Conservation (phyloP, 2,329 filamentous ascomycete genomes). For the Xylariaceae sp. region DNA sequence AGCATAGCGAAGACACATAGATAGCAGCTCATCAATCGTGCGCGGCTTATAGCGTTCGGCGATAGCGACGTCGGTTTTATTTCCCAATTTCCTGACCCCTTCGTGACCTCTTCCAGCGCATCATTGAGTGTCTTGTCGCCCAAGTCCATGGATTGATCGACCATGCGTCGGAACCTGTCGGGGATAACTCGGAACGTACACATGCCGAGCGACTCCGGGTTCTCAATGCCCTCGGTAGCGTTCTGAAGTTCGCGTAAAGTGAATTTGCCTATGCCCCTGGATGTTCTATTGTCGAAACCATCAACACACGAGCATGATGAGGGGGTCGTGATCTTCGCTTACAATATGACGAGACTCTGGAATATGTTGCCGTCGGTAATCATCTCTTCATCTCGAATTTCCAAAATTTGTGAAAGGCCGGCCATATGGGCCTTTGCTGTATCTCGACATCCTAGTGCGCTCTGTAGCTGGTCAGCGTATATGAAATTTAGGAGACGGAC, state of each 20-base stretch:
- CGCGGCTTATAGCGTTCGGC: conserved; percentile 23
- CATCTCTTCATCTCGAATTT: conserved; percentile 18
- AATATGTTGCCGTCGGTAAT: conserved; percentile 21
- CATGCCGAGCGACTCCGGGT: conserved; percentile 18
- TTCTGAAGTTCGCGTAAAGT: conserved; percentile 20
- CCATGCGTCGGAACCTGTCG: conserved; percentile 16
- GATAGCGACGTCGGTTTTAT: conserved; percentile 16
- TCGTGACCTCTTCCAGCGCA: conserved; percentile 14
- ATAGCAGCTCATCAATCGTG: conserved; percentile 24
- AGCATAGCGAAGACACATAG: conserved; percentile 22
- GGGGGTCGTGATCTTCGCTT: not conserved
- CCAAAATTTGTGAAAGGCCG: conserved; percentile 21
- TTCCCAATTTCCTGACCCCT: conserved; percentile 2
- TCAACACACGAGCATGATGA: not conserved
- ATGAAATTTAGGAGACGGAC: not conserved
- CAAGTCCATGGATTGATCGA: conserved; percentile 15
- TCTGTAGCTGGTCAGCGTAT: conserved; percentile 16
- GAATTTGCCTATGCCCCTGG: conserved; percentile 21
- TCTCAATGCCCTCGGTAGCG: conserved; percentile 19
- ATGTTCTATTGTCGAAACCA: conserved; percentile 12
- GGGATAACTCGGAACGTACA: conserved; percentile 18
- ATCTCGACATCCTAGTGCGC: conserved; percentile 22
- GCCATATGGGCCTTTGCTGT: conserved; percentile 24
- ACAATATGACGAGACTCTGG: conserved; percentile 23
- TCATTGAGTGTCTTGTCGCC: conserved; percentile 20